Conservation (phyloP, 495 filamentous ascomycete species). For the Darksidea phi region DNA sequence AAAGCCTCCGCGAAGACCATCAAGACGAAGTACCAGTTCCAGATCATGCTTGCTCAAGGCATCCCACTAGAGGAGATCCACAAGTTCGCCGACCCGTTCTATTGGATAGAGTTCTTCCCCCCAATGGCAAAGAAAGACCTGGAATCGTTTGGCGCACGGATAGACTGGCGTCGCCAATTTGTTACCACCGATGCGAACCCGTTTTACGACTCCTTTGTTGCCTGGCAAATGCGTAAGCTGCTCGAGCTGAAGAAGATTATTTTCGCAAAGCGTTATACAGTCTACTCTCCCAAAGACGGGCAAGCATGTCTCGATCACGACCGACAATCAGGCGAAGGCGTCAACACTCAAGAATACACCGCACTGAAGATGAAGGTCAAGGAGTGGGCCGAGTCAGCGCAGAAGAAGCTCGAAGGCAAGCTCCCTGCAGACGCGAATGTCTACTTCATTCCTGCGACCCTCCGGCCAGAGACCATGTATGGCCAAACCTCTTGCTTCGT, state of each 20-base stretch:
- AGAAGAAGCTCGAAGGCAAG: constrained; percentile 67
- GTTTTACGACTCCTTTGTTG: constrained; percentile 92
- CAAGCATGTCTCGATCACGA: constrained; percentile 99
- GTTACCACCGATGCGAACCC: constrained; percentile 97
- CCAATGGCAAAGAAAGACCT: constrained; percentile 75
- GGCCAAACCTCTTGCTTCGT: constrained; percentile 97
- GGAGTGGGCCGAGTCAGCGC: constrained; percentile 73
- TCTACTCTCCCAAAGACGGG: constrained; percentile 95
- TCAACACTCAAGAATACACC: constrained; percentile 88
- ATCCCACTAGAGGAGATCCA: constrained; percentile 86
- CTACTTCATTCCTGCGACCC: constrained; percentile 85
- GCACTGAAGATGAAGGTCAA: constrained; percentile 85
- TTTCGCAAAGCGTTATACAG: constrained; percentile 90
- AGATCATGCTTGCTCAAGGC: constrained; percentile 83
- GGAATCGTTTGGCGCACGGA: constrained; percentile 76
- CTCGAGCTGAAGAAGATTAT: constrained; percentile 88
- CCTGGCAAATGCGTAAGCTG: constrained; percentile 96
- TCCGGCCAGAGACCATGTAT: constrained; percentile 97
- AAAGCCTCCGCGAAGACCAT: constrained; percentile 89
- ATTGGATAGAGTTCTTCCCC: constrained; percentile 89
- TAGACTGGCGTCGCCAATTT: constrained; percentile 90
- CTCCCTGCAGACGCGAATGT: constrained; percentile 79
- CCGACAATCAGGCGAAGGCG: constrained; percentile 83
- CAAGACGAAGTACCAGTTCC: constrained; percentile 86
- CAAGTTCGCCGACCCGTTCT: constrained; percentile 77